phyloP scores from a whole-genome alignment of 2,329 filamentous ascomycete genomes.

The Ophiostoma sp. region DNA sequence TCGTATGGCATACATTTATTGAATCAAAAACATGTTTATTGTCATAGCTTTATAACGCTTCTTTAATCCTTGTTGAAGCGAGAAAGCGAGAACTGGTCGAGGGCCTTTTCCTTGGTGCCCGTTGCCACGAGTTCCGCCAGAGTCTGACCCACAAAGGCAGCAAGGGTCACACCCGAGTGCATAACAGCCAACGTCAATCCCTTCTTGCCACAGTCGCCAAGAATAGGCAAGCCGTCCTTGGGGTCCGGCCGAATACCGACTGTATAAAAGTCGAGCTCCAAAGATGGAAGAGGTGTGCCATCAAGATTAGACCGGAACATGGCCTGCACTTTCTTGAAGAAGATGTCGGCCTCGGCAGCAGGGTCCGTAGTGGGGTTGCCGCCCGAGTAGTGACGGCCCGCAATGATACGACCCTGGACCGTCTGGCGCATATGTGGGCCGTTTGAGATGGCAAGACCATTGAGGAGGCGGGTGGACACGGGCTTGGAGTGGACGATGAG shows the following conservation, averaged over 20 bases:
- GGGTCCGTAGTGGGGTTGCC: slow-evolving; percentile 28
- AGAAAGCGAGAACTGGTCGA: slow-evolving; percentile 9
- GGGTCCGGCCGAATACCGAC: slow-evolving; percentile 35
- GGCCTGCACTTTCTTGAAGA: slow-evolving; percentile 32
- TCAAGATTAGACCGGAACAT: slow-evolving; percentile 26
- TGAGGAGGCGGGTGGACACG: slow-evolving; percentile 28
- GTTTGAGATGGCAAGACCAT: slow-evolving; percentile 32
- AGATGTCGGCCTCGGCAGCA: slow-evolving; percentile 30
- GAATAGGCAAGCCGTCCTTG: slow-evolving; percentile 35
- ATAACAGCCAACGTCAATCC: slow-evolving; percentile 38
- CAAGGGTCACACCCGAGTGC: slow-evolving; percentile 37
- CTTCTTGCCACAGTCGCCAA: slow-evolving; percentile 34
- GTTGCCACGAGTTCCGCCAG: slow-evolving; percentile 20
- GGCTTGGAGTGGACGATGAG: slow-evolving; percentile 38
- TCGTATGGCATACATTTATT: no score
- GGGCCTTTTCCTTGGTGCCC: slow-evolving; percentile 20
- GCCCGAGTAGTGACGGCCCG: slow-evolving; percentile 33
- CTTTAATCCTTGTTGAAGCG: background rate
- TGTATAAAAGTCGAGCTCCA: slow-evolving; percentile 37
- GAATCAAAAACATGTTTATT: no score
- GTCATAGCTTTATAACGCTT: no score
- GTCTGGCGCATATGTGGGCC: slow-evolving; percentile 38
- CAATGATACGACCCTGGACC: slow-evolving; percentile 33
- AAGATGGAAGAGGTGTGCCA: slow-evolving; percentile 12
- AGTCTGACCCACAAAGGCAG: slow-evolving; percentile 33